Conservation (phyloP, 345 rosid species). For the Rhodamnia rubescens region DNA sequence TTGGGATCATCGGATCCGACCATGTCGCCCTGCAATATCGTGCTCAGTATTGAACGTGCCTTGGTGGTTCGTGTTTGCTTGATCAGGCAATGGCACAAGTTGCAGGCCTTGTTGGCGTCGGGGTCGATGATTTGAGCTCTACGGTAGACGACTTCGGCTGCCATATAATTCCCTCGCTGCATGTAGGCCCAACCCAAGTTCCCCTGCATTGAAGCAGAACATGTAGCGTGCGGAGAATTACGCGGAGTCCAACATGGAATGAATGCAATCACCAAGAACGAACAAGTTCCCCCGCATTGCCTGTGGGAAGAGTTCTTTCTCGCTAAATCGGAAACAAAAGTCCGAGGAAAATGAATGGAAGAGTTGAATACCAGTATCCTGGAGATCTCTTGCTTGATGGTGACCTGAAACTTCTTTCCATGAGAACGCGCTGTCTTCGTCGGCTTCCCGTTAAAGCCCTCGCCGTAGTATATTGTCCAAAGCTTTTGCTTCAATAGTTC, state of each 20-base stretch:
- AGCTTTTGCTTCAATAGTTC: constrained; percentile 65
- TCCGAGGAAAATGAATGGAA: not conserved
- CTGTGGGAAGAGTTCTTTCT: not conserved
- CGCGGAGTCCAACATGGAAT: not conserved
- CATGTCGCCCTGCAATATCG: constrained; percentile 25
- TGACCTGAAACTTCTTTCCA: constrained; percentile 89
- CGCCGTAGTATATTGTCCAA: constrained; percentile 65
- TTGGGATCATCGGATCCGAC: constrained; percentile 43
- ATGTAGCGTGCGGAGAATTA: not conserved
- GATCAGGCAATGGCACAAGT: constrained; percentile 60
- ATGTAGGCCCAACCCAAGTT: constrained; percentile 97
- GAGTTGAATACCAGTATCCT: constrained; percentile 60
- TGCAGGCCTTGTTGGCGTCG: constrained; percentile 87
- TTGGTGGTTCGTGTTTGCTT: constrained; percentile 48
- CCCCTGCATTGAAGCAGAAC: constrained; percentile 33
- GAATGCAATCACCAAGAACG: not conserved
- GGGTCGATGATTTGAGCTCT: constrained; percentile 80
- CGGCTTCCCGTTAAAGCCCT: constrained; percentile 76
- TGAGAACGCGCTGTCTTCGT: constrained; percentile 94
- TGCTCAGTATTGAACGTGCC: constrained; percentile 33
- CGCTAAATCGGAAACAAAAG: not conserved
- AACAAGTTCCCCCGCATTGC: not conserved
- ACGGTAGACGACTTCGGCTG: constrained; percentile 65
- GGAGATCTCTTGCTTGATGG: constrained; percentile 73
- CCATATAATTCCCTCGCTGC: constrained; percentile 54